Conservation (phyloP, 2,329 filamentous ascomycete species). For the Rhynchosporium secalis region DNA sequence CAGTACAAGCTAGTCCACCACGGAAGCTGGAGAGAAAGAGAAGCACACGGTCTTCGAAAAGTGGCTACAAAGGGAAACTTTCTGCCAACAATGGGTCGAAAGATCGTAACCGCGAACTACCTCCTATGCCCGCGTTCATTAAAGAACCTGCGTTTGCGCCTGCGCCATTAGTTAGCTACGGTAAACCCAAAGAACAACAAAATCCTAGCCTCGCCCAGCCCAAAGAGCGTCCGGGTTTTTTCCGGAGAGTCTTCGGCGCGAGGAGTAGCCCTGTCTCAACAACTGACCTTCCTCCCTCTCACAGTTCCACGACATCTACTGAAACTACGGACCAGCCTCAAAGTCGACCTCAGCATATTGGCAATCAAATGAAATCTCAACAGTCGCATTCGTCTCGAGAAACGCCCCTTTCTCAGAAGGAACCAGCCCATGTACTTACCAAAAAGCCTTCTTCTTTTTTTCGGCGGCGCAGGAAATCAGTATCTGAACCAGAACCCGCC, state of each 20-base stretch:
- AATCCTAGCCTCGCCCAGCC: conserved; percentile 44
- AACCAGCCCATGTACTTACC: conserved; percentile 52
- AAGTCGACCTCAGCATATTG: conserved; percentile 46
- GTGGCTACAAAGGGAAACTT: conserved; percentile 43
- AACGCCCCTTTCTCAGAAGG: conserved; percentile 35
- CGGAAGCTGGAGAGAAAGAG: conserved; percentile 54
- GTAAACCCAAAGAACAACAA: conserved; percentile 41
- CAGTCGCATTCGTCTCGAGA: conserved; percentile 33
- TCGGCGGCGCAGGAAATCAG: conserved; percentile 86
- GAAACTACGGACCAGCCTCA: conserved; percentile 44
- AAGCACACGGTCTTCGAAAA: conserved; percentile 57
- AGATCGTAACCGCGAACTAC: conserved; percentile 34
- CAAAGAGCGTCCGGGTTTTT: conserved; percentile 83
- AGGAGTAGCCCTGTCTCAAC: conserved; percentile 48
- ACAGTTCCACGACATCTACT: conserved; percentile 41
- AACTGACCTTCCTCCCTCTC: conserved; percentile 38
- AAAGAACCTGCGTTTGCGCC: conserved; percentile 54
- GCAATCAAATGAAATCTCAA: conserved; percentile 49
- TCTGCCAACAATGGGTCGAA: conserved; percentile 40
- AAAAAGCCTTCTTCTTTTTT: conserved; percentile 97
- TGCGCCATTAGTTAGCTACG: conserved; percentile 52
- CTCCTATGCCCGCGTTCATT: conserved; percentile 41
- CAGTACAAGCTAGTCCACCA: conserved; percentile 18
- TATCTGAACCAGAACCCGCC: conserved; percentile 66
- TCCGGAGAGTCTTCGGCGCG: conserved; percentile 81